These are phyloP conservation scores for Tolypocladium nubicola DNA, from an alignment of 2,329 filamentous ascomycete species.

Conservation along the genomic window DNA sequence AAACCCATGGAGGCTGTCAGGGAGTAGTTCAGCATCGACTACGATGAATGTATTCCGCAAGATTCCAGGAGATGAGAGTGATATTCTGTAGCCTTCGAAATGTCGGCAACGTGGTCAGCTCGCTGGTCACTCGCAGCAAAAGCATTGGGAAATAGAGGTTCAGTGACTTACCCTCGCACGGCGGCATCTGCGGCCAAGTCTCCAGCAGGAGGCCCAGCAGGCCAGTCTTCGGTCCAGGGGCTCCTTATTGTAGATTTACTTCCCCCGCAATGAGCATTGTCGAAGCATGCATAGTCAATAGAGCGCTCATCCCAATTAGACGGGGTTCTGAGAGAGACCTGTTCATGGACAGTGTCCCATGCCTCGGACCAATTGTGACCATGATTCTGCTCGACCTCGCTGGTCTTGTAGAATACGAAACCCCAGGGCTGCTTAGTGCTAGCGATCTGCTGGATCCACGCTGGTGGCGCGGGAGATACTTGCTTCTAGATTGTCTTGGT, in stretches of 20 bases:
- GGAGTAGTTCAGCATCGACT: background rate
- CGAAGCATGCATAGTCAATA: background rate
- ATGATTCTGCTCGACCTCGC: background rate
- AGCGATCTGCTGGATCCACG: background rate
- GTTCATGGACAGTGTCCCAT: too few relatives aligned
- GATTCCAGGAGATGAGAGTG: background rate
- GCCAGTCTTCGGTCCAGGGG: background rate
- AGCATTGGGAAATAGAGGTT: background rate
- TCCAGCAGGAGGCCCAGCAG: background rate
- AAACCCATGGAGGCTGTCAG: background rate
- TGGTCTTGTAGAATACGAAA: background rate
- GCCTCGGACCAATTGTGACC: background rate
- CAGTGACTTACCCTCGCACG: background rate
- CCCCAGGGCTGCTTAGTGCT: background rate
- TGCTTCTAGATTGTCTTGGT: background rate
- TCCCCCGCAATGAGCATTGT: background rate
- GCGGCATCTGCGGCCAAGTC: background rate
- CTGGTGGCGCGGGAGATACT: background rate
- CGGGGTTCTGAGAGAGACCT: background rate
- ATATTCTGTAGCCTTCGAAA: background rate
- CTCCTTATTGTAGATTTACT: background rate
- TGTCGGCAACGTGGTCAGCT: background rate
- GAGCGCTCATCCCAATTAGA: background rate
- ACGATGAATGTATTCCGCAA: background rate
- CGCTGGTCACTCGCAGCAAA: background rate